phyloP scores from a whole-genome alignment of 441 rosid genomes.

The Adansonia rubrostipa region DNA sequence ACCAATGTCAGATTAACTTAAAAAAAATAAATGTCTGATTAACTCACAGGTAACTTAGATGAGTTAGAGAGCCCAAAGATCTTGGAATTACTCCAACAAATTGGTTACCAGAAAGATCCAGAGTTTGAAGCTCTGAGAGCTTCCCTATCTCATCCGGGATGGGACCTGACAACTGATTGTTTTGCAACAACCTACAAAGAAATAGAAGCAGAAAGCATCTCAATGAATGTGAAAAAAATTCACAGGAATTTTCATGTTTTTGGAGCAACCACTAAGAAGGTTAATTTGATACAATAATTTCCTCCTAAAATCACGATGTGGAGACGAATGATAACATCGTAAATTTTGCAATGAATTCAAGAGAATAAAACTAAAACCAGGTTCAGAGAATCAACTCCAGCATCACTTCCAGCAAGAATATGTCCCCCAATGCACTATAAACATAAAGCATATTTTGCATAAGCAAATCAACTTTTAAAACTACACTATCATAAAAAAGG shows the following conservation, averaged over 20 bases:
- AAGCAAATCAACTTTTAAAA: neutral
- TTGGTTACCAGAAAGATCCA: slow-evolving; percentile 81
- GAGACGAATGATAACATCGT: neutral
- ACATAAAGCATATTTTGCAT: neutral
- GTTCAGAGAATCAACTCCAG: neutral
- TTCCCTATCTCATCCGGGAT: slow-evolving; percentile 66
- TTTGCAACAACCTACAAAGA: slow-evolving; percentile 54
- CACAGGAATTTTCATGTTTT: neutral
- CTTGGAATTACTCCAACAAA: slow-evolving; percentile 77
- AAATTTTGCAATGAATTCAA: neutral
- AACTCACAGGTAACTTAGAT: slow-evolving; percentile 89
- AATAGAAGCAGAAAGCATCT: neutral
- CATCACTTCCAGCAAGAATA: slow-evolving; percentile 2
- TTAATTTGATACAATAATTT: neutral
- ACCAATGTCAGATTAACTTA: slow-evolving; percentile 9
- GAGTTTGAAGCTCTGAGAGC: slow-evolving; percentile 66
- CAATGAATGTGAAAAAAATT: slow-evolving; percentile 3
- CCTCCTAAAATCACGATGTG: neutral
- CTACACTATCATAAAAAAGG: neutral
- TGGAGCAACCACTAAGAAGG: neutral
- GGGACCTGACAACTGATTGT: slow-evolving; percentile 55
- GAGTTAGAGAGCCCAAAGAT: slow-evolving; percentile 71
- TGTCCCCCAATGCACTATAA: neutral
- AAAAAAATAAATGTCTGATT: slow-evolving; percentile 17
- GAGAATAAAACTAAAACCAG: slow-evolving; percentile 1